Evolutionary conservation across 371 early-diverging fungal species (phyloP).

Genomic region (Lichtheimia ornata): DNA sequence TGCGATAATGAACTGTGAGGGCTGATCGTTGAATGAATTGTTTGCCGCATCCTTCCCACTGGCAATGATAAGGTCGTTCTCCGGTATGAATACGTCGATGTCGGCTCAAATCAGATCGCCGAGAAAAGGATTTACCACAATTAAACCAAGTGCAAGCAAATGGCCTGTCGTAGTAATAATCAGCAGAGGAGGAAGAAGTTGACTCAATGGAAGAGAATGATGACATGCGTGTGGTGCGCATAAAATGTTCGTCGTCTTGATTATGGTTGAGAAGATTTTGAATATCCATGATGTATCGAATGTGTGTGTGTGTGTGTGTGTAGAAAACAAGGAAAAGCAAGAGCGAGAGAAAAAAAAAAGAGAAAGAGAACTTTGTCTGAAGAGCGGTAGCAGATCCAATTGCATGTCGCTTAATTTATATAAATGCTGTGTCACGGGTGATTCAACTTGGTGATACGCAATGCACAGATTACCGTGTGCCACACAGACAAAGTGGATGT

Average conservation of each 20-base stretch:
- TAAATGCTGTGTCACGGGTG: slow-evolving; percentile 7
- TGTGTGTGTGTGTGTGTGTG: too few relatives aligned
- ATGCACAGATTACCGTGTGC: slow-evolving; percentile 2
- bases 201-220: neutral
- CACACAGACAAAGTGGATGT: neutral
- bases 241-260: neutral
- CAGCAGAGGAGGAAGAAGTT: neutral
- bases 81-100: slow-evolving; percentile 79
- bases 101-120: slow-evolving; percentile 75
- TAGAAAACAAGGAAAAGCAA: too few relatives aligned
- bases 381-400: slow-evolving; percentile 1
- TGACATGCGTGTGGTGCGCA: neutral
- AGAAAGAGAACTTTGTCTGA: neutral
- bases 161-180: slow-evolving; percentile 35
- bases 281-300: slow-evolving; percentile 28
- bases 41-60: slow-evolving; percentile 67
- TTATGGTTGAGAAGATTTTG: slow-evolving; percentile 34
- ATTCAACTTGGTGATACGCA: neutral
- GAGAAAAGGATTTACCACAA: slow-evolving; percentile 73
- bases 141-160: slow-evolving; percentile 64
- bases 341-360: neutral
- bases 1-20: slow-evolving; percentile 76
- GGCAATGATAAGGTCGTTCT: slow-evolving; percentile 71
- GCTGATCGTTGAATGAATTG: slow-evolving; percentile 81
- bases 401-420: slow-evolving; percentile 6